phyloP scores from a whole-genome alignment of 371 early-diverging fungal genomes.

The Conidiobolus incongruus region DNA sequence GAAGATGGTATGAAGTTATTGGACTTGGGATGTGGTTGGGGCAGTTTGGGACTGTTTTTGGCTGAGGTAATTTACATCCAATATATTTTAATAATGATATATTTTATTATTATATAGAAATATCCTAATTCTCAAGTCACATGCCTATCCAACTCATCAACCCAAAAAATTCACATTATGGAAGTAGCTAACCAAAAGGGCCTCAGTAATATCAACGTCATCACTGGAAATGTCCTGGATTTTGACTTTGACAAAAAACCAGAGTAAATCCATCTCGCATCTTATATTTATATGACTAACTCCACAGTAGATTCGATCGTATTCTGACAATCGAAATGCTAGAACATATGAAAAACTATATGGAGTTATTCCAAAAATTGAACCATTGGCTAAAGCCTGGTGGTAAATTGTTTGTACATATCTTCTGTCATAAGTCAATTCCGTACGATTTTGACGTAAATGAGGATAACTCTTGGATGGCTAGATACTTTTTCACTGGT shows the following conservation, averaged over 20 bases:
- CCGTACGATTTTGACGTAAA: slow-evolving; percentile 27
- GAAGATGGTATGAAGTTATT: slow-evolving; percentile 23
- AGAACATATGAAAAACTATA: slow-evolving; percentile 38
- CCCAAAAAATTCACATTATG: slow-evolving; percentile 20
- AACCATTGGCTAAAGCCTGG: slow-evolving; percentile 19
- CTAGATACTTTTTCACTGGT: too few relatives aligned
- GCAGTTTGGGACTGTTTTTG: slow-evolving; percentile 18
- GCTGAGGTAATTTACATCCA: slow-evolving; percentile 18
- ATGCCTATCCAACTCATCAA: slow-evolving; percentile 21
- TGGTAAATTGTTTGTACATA: slow-evolving; percentile 24
- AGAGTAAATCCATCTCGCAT: too few relatives aligned
- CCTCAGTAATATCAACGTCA: slow-evolving; percentile 17
- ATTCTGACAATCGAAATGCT: slow-evolving; percentile 33
- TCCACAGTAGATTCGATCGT: too few relatives aligned
- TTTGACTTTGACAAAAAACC: slow-evolving; percentile 7
- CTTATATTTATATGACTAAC: too few relatives aligned
- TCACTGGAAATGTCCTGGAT: slow-evolving; percentile 23
- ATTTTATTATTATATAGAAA: slow-evolving; percentile 8
- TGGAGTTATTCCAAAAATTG: slow-evolving; percentile 16
- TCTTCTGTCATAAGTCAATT: slow-evolving; percentile 18
- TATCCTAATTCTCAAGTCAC: slow-evolving; percentile 23
- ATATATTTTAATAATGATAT: too few relatives aligned
- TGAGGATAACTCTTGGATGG: slow-evolving; percentile 33
- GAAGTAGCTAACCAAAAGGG: slow-evolving; percentile 11
- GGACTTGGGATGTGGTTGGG: slow-evolving; percentile 40